Base-by-base conservation (phyloP, 257 asterid genomes). In the Cordia subcordata region DNA sequence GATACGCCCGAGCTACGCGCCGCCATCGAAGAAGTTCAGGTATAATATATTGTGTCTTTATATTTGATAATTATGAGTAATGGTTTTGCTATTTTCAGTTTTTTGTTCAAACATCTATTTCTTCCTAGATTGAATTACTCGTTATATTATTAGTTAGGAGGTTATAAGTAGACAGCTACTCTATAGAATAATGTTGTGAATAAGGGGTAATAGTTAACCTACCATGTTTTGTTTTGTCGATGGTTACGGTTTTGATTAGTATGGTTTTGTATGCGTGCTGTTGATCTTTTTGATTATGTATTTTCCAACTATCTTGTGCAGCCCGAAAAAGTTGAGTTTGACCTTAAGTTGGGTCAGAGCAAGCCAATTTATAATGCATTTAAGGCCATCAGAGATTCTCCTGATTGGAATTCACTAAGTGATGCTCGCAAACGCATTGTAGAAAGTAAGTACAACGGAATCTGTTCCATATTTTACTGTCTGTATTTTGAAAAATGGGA, bases 21-120 rank as follows among this genome's bases (percentile, higher is more conserved):
- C 0, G 97, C 99, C 37, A 83, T 93, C n/a, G 97, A 93, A 72
- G 96, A 93, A 81, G 92, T 93, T 60, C 99, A 93, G 96, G 99
- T 89, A 8, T n/a, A n/a, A n/a, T 39, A 39, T 39, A 39, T 39
- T 39, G 44, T 39, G 12, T 39, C 9, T 39, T 5, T 39, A 39
- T 39, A 12, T 39, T 39, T 39, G 44, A 39, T 39, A 39, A 5
- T 5, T 39, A 39, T 39, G 12, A n/a, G n/a, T n/a, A n/a, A n/a
- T n/a, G n/a, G n/a, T n/a, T n/a, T n/a, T n/a, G n/a, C n/a, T n/a
- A n/a, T n/a, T n/a, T n/a, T n/a, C n/a, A n/a, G n/a, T n/a, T n/a
- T 27, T 27, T 6, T 27, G 35, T 27, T 27, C 35, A 27, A 27
- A 27, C 6, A 1, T 27, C 6, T 6, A 27, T 27, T 27, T 27